Percentiles rank a stretch among this genome's conserved stretches.
phyloP scores from a whole-genome alignment of 805 yeast species.

The Sugiyamaella mastotermitis region DNA sequence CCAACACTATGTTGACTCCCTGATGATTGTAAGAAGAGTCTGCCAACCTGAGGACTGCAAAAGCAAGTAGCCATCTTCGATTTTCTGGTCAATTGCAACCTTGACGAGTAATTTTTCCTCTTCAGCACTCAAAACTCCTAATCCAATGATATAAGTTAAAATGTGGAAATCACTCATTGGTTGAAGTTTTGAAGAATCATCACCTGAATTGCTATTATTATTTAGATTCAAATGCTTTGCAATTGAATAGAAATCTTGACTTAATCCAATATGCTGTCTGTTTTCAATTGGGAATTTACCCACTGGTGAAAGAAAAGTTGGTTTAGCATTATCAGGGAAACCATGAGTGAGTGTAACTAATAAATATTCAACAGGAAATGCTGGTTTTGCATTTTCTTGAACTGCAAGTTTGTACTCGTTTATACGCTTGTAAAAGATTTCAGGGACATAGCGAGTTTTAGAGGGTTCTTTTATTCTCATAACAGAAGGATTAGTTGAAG shows the following conservation, averaged over 20 bases:
- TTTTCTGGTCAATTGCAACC: conserved; percentile 39
- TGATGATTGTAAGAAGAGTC: conserved; percentile 56
- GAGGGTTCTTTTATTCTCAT: conserved; percentile 74
- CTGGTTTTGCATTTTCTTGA: conserved; percentile 83
- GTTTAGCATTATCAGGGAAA: conserved; percentile 60
- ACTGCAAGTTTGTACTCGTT: conserved; percentile 88
- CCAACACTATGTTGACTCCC: conserved; percentile 15
- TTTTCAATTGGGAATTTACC: conserved; percentile 67
- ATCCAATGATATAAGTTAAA: conserved; percentile 48
- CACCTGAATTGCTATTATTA: conserved; percentile 14
- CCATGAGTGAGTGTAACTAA: conserved; percentile 89
- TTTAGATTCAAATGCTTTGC: conserved; percentile 42
- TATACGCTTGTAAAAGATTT: conserved; percentile 72
- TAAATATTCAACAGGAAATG: conserved; percentile 87
- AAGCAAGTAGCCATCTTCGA: conserved; percentile 44
- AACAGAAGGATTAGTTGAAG: conserved; percentile 86
- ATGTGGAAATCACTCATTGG: conserved; percentile 71
- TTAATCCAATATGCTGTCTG: conserved; percentile 65
- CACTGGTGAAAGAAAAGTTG: conserved; percentile 40
- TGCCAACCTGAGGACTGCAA: conserved; percentile 76
- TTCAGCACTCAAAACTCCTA: conserved; percentile 50
- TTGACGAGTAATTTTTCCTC: conserved; percentile 49
- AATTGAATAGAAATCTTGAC: conserved; percentile 59
- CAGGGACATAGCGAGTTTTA: conserved; percentile 83
- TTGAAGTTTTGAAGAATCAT: conserved; percentile 25